phyloP scores from a whole-genome alignment of 139 green algal species.

The Picochlorum sp. region DNA sequence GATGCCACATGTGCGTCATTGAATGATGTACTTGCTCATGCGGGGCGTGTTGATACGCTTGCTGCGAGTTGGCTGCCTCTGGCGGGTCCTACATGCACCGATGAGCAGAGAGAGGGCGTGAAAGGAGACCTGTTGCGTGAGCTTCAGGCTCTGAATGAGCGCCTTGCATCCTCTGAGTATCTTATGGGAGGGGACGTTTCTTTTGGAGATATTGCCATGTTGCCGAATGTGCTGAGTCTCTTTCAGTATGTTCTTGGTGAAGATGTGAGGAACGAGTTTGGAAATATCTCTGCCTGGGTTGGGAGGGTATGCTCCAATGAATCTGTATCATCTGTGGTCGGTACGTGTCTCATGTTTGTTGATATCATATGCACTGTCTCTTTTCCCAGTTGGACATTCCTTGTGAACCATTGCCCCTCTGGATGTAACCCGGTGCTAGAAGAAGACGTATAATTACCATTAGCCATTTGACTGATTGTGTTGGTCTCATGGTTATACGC shows the following conservation, averaged over 20 bases:
- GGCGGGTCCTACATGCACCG: background rate
- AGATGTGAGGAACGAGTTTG: conserved; percentile 24
- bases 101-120: background rate
- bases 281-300: conserved; percentile 31
- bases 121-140: background rate
- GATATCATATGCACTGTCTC: background rate
- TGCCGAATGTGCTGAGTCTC: conserved; percentile 34
- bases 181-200: background rate
- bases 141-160: background rate
- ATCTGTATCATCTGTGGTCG: conserved; percentile 38
- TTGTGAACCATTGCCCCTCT: background rate
- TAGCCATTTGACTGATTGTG: conserved; percentile 2
- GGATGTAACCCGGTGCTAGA: conserved; percentile 16
- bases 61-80: conserved; percentile 38
- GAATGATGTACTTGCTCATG: conserved; percentile 44
- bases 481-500: conserved; percentile 26
- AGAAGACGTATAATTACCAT: conserved; percentile 6
- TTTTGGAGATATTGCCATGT: conserved; percentile 46
- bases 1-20: conserved; percentile 17
- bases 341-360: conserved; percentile 24
- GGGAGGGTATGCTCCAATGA: conserved; percentile 6
- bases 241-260: conserved; percentile 39
- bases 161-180: background rate
- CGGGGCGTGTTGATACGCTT: conserved; percentile 23
- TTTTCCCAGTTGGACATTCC: background rate